Base-by-base conservation (phyloP, 495 filamentous ascomycete genomes). In the Stereocaulon alpinum region DNA sequence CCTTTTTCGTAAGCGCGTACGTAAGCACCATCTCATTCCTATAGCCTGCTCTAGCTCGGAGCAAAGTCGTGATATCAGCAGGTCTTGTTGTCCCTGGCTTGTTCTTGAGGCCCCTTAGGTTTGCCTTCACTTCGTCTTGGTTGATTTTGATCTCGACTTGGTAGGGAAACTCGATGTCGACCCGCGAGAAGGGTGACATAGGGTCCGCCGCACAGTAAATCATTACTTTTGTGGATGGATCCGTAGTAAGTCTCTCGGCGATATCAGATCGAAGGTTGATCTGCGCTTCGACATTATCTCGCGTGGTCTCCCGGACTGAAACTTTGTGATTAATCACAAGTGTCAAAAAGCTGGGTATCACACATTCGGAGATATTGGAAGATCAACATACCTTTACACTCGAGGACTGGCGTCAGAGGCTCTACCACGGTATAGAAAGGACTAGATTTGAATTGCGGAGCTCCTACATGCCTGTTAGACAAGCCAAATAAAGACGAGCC, bases 111-210 rank as follows among this genome's bases (percentile, higher is more conserved):
- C 93, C 93, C 59, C 91, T 86, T 51, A 93, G 78, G 66, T 96
- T 97, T 14, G 85, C 82, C 66, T 93, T 94, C 60, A 95, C 77
- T 51, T 94, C 88, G 37, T 86, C 87, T 27, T 84, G 79, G 66
- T 97, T 97, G 41, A 94, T 84, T 67, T 91, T 91, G 48, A 98
- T 75, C 70, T 96, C 93, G 24, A 91, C 83, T 72, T 96, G 89
- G 61, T 91, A 82, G 1, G 93, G 93, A 64, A 98, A 98, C 1
- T 87, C 75, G 40, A 97, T 83, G 60, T 97, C 91, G 5, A 77
- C 75, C 59, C 75, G 77, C 27, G 73, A 83, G 76, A 70, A 82
- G 18, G 69, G 80, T 63, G 60, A 74, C 40, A 79, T 79, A 63
- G 71, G 73, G 20, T 81, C 78, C 51, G 77, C 76, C 6, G 86